Evolutionary conservation across 2,329 filamentous ascomycete genomes (phyloP).

Genomic region (Myotisia sp.): DNA sequence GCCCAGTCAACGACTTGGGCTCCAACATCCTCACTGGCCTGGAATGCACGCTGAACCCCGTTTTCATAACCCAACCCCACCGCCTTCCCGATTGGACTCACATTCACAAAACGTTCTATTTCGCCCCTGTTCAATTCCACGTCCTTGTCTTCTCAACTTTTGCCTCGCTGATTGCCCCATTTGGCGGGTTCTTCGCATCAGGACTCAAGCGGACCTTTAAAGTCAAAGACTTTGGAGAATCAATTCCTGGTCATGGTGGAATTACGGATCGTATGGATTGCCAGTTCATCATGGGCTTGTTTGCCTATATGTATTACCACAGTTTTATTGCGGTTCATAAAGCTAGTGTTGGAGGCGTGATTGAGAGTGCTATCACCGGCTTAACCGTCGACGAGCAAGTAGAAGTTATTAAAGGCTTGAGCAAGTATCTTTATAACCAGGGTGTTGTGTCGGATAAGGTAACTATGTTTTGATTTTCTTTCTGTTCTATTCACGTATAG

Average conservation of each 20-base stretch:
- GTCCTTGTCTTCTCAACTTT: constrained; percentile 82
- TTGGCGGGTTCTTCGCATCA: constrained; percentile 95
- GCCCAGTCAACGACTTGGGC: constrained; percentile 89
- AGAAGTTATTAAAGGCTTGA: constrained; percentile 52
- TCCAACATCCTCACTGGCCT: constrained; percentile 86
- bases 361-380: constrained; percentile 86
- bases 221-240: constrained; percentile 98
- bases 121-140: constrained; percentile 86
- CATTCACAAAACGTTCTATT: constrained; percentile 54
- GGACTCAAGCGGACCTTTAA: constrained; percentile 98
- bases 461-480: constrained; percentile 11
- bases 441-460: constrained; percentile 44
- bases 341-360: constrained; percentile 67
- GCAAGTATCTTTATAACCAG: constrained; percentile 51
- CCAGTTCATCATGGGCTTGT: constrained; percentile 99
- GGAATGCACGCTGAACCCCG: constrained; percentile 78
- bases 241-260: constrained; percentile 90
- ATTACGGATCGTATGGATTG: constrained; percentile 99
- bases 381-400: constrained; percentile 76
- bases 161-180: constrained; percentile 89
- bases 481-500: background rate
- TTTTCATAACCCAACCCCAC: constrained; percentile 68
- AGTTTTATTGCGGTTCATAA: constrained; percentile 88
- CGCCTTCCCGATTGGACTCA: constrained; percentile 59
- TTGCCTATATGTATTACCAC: constrained; percentile 96